Base-by-base conservation (phyloP, 2,329 filamentous ascomycete species). In the Trichoderma atroviride region DNA sequence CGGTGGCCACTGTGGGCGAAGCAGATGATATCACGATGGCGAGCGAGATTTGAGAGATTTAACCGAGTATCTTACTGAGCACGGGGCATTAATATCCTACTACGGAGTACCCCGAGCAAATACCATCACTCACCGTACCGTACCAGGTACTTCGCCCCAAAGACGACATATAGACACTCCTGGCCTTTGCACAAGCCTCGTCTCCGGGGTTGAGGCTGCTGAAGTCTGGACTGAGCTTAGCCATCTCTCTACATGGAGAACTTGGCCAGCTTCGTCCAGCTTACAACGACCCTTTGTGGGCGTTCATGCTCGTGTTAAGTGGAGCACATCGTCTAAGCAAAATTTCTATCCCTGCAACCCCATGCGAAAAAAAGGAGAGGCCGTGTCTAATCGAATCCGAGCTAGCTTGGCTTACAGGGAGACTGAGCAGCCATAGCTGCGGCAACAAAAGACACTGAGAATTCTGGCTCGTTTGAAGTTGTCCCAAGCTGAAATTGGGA, bases 301-400 rank as follows among this genome's bases (percentile, higher is more conserved):
- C 40, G 55, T 67, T 67, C 64, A 67, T 67, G 64, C 64, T 59
- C 64, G 64, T 67, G 53, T 67, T 58, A 37, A 67, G 64, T 67
- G 64, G 64, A 67, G 64, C 35, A 27, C 37, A 22, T 52, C 40
- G 53, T 35, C 47, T 67, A 52, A 57, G 31, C 53, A 67, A 67
- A 67, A 67, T 37, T 58, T 67, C 64, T 67, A 43, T 52, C 64
- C 64, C 55, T 67, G 64, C 55, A 67, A 58, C 64, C 64, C 64
- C 64, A 43, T 67, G 55, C 55, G 55, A 33, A 35, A 59, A 67
- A 67, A 67, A 67, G 55, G 64, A 52, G 64, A 37, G 40, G 24
- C 64, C 64, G 50, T 67, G 64, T 52, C 64, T 27, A 50, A 59
- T 50, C 64, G n/a, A 50, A 59, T 50, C 29, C 40, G 37, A 24